Conservation (phyloP, 176 grass and related monocot genomes). For the Alloteropsis semialata region DNA sequence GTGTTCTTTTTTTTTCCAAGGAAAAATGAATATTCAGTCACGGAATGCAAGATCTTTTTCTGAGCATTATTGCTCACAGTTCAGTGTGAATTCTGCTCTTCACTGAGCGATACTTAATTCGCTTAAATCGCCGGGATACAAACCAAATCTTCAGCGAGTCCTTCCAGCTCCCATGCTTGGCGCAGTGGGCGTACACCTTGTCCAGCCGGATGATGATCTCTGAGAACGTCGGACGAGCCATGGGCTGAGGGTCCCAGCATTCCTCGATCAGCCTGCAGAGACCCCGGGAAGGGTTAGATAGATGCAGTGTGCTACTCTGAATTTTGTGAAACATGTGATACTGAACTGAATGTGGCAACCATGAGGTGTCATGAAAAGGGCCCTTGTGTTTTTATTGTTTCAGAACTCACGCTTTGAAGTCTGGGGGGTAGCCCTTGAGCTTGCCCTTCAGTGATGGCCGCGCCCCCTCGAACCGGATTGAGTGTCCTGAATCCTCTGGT, state of each 20-base stretch:
- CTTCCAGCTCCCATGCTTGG: conserved; percentile 82
- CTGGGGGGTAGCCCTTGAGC: conserved; percentile 70
- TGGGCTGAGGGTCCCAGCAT: conserved; percentile 66
- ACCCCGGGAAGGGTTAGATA: not conserved
- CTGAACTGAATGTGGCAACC: not conserved
- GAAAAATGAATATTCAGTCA: not conserved
- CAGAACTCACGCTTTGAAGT: conserved; percentile 83
- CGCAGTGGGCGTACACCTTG: conserved; percentile 62
- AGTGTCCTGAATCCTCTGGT: conserved; percentile 50
- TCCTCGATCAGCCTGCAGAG: conserved; percentile 83
- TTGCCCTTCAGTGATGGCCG: conserved; percentile 76
- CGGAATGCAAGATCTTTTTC: not conserved
- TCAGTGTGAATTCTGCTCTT: conserved; percentile 27
- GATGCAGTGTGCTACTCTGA: not conserved
- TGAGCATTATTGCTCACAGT: not conserved
- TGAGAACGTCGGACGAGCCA: conserved; percentile 74
- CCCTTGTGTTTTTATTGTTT: not conserved
- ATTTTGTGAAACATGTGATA: not conserved
- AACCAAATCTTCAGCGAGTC: conserved; percentile 94
- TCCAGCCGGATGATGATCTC: conserved; percentile 92
- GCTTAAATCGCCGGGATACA: conserved; percentile 25
- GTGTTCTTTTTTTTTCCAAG: not conserved
- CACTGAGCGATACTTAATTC: conserved; percentile 4
- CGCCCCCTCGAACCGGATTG: conserved; percentile 55
- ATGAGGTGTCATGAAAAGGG: not conserved